These are phyloP conservation scores for Teratosphaeria epicoccoides DNA, from an alignment of 2,329 filamentous ascomycete species.

Conservation along the genomic window DNA sequence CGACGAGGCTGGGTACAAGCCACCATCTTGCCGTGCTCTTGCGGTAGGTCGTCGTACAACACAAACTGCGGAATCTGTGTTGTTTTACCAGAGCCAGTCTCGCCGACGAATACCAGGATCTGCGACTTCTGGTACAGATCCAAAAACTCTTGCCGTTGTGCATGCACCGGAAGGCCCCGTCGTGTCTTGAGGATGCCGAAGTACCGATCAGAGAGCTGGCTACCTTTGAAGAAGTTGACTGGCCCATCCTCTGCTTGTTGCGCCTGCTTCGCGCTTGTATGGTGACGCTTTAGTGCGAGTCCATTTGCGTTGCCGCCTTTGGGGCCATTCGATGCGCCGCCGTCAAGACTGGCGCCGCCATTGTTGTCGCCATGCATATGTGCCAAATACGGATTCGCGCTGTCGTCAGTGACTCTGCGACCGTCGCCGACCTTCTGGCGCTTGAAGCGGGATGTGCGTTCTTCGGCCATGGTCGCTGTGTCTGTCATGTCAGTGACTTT, in stretches of 20 bases:
- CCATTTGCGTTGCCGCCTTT: conserved; percentile 20
- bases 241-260: conserved; percentile 66
- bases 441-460: conserved; percentile 21
- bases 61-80: conserved; percentile 99
- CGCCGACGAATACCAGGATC: conserved; percentile 96
- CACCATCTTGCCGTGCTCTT: conserved; percentile 75
- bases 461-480: background rate
- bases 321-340: conserved; percentile 20
- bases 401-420: conserved; percentile 34
- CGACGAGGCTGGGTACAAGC: conserved; percentile 95
- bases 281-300: conserved; percentile 56
- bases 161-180: conserved; percentile 79
- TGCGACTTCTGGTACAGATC: conserved; percentile 86
- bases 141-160: conserved; percentile 87
- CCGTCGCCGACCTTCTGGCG: conserved; percentile 49
- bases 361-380: conserved; percentile 52
- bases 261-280: conserved; percentile 69
- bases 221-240: conserved; percentile 73
- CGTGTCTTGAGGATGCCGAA: conserved; percentile 78
- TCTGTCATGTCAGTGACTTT: background rate
- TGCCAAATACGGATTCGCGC: conserved; percentile 77
- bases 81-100: conserved; percentile 98
- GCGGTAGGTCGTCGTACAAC: conserved; percentile 88
- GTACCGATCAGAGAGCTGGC: conserved; percentile 69
- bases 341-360: conserved; percentile 12